A percentile compares a stretch with the other conserved stretches of the same genome.
Evolutionary conservation across 768 basidiomycete species (phyloP).

Genomic region (Serendipita sp.): DNA sequence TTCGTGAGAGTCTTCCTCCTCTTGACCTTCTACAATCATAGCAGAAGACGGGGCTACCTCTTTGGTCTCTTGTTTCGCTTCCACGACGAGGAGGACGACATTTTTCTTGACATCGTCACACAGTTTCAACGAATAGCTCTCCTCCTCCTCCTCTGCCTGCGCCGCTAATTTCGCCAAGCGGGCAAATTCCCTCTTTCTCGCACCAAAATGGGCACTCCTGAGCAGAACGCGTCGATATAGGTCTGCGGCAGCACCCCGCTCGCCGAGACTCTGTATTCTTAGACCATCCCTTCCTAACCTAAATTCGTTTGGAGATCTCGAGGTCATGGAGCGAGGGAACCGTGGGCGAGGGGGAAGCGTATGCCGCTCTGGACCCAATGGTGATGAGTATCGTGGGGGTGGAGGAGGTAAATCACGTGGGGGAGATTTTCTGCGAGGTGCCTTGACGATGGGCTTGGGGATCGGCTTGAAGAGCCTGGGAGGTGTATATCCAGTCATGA

Average conservation of each 20-base stretch:
- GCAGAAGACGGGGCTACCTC: not conserved
- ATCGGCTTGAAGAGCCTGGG: not conserved
- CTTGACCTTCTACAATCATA: no score
- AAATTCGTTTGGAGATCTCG: not conserved
- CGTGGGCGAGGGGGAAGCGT: not conserved
- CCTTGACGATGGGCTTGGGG: not conserved
- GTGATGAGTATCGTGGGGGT: not conserved
- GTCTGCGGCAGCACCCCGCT: not conserved
- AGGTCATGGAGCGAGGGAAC: conserved; percentile 1
- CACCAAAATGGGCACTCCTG: not conserved
- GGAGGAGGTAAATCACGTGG: not conserved
- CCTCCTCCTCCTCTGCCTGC: not conserved
- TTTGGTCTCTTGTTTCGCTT: not conserved
- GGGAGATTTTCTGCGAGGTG: not conserved
- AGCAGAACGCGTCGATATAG: not conserved
- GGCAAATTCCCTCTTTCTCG: not conserved
- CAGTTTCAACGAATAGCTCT: not conserved
- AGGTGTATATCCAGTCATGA: not conserved
- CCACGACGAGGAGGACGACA: not conserved
- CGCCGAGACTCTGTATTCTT: not conserved
- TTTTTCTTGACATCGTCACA: not conserved
- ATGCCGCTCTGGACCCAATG: conserved; percentile 2
- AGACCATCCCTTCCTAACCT: not conserved
- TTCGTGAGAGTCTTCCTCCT: not conserved
- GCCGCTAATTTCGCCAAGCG: not conserved